Base-by-base conservation (phyloP, 345 rosid species). In the Aegle marmelos region DNA sequence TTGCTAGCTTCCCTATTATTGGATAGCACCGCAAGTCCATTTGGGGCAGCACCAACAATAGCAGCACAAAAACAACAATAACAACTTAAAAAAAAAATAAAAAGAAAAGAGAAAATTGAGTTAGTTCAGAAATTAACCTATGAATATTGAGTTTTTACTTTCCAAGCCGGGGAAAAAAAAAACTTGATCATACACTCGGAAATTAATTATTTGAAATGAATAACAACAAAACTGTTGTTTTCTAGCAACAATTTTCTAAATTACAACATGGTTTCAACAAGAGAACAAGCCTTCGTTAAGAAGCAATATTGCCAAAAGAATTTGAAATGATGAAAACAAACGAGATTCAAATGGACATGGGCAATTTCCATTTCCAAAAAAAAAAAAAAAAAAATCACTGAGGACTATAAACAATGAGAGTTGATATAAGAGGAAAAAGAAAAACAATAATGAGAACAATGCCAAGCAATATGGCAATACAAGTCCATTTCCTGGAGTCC, bases 401-500 rank as follows among this genome's bases (percentile, higher is more conserved):
- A 71, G 27, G 64, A 59, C 19, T 14, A 28, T 31, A 0, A 8
- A 53, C 6, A 21, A 75, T 9, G 36, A 53, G 16, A 25, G 62
- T 13, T 7, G 25, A 50, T 17, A 76, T 14, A 54, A 76, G 21
- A 7, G 80, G 74, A 21, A 69, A 28, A 17, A 77, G 75, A n/a
- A 77, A 1, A n/a, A 41, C 45, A 28, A 60, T 5, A 34, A 82
- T 76, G 79, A 86, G 80, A 76, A 76, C 34, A 31, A 70, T 72
- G 22, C 50, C 89, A 36, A 89, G 82, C 11, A 82, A 56, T 28
- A 87, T 79, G 68, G 89, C 92, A 5, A 79, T 73, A 80, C 91
- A 93, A 41, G 89, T 88, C 92, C 98, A 90, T 59, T 90, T 91
- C 83, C 93, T 84, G 45, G 87, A 80, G 84, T 78, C 87, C 80